Conservation (phyloP, 75 land plant species). For the Larix kaempferi region DNA sequence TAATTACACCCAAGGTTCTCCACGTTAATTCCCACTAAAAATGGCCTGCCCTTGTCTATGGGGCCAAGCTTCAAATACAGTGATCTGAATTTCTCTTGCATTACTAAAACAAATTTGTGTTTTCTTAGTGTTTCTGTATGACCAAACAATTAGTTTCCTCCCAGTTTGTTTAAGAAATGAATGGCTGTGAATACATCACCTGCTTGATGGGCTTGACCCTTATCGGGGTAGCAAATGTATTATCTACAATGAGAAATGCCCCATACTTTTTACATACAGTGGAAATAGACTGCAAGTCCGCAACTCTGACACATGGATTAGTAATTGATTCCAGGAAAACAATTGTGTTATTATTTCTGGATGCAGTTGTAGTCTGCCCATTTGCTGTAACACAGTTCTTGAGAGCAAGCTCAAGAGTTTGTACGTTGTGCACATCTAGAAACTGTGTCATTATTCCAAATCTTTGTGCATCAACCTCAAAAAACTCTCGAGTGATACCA, state of each 20-base stretch:
- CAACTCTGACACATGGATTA: slow-evolving; percentile 28
- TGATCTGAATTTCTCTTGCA: slow-evolving; percentile 6
- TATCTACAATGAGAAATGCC: slow-evolving; percentile 27
- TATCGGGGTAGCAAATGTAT: slow-evolving; percentile 30
- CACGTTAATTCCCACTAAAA: background rate
- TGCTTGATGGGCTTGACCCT: slow-evolving; percentile 21
- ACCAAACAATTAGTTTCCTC: background rate
- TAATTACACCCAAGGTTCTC: background rate
- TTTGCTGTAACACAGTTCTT: background rate
- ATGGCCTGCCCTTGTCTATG: background rate
- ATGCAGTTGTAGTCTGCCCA: background rate
- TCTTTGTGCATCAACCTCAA: slow-evolving; percentile 12
- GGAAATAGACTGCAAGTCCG: slow-evolving; percentile 15
- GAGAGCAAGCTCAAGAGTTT: slow-evolving; percentile 14
- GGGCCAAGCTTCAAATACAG: background rate
- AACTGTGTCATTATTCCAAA: slow-evolving; percentile 18
- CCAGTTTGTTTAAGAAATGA: background rate
- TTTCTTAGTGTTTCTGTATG: background rate
- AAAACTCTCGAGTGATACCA: slow-evolving; percentile 26
- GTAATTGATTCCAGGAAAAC: slow-evolving; percentile 28
- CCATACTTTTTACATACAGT: slow-evolving; percentile 25
- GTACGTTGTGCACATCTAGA: slow-evolving; percentile 4
- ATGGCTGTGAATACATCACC: slow-evolving; percentile 4
- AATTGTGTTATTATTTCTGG: slow-evolving; percentile 6
- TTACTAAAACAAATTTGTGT: background rate